These are phyloP conservation scores for Dothistroma septosporum DNA, from an alignment of 2,329 filamentous ascomycete genomes.

Conservation along the genomic window DNA sequence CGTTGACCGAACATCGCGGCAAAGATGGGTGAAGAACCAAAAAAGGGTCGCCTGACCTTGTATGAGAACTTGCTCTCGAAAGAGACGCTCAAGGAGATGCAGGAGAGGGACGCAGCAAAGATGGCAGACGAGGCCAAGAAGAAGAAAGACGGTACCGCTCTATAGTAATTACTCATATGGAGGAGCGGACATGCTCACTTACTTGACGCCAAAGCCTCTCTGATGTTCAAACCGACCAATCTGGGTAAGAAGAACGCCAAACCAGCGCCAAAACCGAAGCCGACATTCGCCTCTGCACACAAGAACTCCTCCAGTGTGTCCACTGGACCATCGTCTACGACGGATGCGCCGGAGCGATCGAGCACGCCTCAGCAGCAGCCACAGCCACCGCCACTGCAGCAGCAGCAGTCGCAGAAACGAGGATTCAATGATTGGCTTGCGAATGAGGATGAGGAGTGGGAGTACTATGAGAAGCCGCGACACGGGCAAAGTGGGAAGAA, in stretches of 20 bases:
- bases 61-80: constrained; percentile 77
- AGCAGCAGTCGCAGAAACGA: constrained; percentile 40
- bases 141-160: constrained; percentile 60
- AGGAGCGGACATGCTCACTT: constrained; percentile 45
- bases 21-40: constrained; percentile 25
- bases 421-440: constrained; percentile 77
- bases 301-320: constrained; percentile 28
- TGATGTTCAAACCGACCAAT: constrained; percentile 84
- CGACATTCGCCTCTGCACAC: constrained; percentile 45
- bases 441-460: constrained; percentile 73
- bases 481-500: constrained; percentile 72
- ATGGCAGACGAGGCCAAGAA: constrained; percentile 47
- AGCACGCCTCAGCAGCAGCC: constrained; percentile 35
- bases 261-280: constrained; percentile 59
- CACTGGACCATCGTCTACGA: constrained; percentile 23
- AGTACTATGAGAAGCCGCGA: constrained; percentile 55
- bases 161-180: constrained; percentile 31
- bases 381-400: constrained; percentile 37
- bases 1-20: not conserved
- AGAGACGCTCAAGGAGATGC: constrained; percentile 59
- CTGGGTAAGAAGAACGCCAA: constrained; percentile 43
- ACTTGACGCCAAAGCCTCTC: constrained; percentile 50
- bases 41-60: constrained; percentile 28
- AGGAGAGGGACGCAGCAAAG: constrained; percentile 48
- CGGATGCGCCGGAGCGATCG: constrained; percentile 11